These are phyloP conservation scores for Fraxinus floribunda DNA, from an alignment of 305 asterid species.

Conservation along the genomic window DNA sequence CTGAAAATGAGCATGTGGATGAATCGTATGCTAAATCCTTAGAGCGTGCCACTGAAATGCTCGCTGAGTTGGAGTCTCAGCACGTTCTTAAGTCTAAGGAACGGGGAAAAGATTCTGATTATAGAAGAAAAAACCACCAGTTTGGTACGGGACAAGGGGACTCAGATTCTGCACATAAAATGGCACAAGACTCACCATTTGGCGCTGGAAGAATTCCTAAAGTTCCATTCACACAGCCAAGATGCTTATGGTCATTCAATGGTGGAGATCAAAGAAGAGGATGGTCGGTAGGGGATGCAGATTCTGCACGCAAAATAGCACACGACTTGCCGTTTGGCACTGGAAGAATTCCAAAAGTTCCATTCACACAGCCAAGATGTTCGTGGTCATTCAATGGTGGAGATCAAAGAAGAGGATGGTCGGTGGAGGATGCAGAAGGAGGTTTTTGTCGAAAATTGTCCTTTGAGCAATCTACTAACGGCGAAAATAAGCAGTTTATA, in stretches of 20 bases:
- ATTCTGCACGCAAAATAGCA: slow-evolving; percentile 12
- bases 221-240: slow-evolving; percentile 48
- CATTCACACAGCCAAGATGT: slow-evolving; percentile 47
- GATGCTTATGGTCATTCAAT: slow-evolving; percentile 4
- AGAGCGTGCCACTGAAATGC: slow-evolving; percentile 70
- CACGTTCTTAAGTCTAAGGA: slow-evolving; percentile 24
- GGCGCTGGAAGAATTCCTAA: slow-evolving; percentile 25
- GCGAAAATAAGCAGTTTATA: slow-evolving; percentile 24
- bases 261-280: neutral
- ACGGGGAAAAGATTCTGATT: slow-evolving; percentile 16
- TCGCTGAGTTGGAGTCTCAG: slow-evolving; percentile 55
- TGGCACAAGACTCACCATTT: slow-evolving; percentile 20
- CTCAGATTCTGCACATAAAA: slow-evolving; percentile 3
- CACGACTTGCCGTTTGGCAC: slow-evolving; percentile 17
- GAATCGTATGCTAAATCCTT: slow-evolving; percentile 66
- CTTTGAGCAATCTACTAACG: slow-evolving; percentile 37
- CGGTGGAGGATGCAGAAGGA: slow-evolving; percentile 26
- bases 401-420: slow-evolving; percentile 26
- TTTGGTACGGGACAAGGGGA: slow-evolving; percentile 6
- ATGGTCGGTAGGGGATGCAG: neutral
- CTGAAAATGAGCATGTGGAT: slow-evolving; percentile 36
- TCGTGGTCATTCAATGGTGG: slow-evolving; percentile 20
- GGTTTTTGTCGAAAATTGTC: slow-evolving; percentile 48
- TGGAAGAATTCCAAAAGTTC: slow-evolving; percentile 33
- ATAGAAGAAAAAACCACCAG: slow-evolving; percentile 22